Conservation (phyloP, 495 filamentous ascomycete genomes). For the Hyaloscypha bicolor region DNA sequence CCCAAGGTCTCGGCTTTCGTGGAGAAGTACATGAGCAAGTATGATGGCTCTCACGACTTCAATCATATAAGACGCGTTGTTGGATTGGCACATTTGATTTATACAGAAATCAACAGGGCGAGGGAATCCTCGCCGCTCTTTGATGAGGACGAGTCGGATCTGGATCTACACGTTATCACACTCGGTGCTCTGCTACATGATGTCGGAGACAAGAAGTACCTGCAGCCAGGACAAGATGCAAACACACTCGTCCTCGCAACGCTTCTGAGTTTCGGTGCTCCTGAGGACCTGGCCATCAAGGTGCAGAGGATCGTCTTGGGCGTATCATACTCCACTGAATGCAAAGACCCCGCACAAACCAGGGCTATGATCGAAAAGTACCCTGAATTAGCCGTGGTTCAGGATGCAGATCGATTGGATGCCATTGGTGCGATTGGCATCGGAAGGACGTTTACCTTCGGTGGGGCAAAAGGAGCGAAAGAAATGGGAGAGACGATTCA, state of each 20-base stretch:
- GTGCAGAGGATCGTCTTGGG: conserved; percentile 71
- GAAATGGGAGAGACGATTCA: conserved; percentile 64
- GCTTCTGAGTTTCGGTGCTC: conserved; percentile 58
- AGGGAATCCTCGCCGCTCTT: conserved; percentile 10
- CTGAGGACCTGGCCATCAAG: conserved; percentile 54
- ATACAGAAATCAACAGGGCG: conserved; percentile 44
- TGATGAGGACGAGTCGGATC: conserved; percentile 36
- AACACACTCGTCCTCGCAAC: conserved; percentile 57
- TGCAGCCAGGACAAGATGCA: conserved; percentile 50
- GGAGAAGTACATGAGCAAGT: conserved; percentile 70
- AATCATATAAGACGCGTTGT: conserved; percentile 80
- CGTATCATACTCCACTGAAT: conserved; percentile 79
- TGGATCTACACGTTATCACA: conserved; percentile 60
- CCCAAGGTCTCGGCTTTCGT: conserved; percentile 31
- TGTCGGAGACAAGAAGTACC: conserved; percentile 85
- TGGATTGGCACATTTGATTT: conserved; percentile 64
- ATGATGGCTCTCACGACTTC: conserved; percentile 87
- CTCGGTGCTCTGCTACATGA: conserved; percentile 84
- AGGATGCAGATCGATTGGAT: conserved; percentile 90
- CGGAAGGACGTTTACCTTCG: conserved; percentile 75
- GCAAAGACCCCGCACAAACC: conserved; percentile 55
- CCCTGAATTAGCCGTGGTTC: conserved; percentile 81
- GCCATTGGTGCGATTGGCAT: conserved; percentile 86
- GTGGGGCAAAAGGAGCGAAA: conserved; percentile 51
- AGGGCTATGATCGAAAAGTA: conserved; percentile 45